Base-by-base conservation (phyloP, 2,329 filamentous ascomycete genomes). In the Dothideomycetes sp. region DNA sequence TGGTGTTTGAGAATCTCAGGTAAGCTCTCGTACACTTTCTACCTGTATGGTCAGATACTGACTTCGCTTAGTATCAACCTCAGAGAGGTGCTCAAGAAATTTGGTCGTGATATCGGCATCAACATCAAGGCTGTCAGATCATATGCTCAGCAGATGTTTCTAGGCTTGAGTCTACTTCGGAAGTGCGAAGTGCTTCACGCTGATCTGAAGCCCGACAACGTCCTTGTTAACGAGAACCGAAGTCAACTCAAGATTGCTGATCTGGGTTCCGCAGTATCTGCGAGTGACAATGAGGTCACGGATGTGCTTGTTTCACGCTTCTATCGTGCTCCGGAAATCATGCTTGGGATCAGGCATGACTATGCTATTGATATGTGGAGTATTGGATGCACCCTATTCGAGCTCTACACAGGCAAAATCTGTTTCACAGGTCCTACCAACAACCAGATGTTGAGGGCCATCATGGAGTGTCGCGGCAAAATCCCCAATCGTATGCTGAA, bases 321-420 rank as follows among this genome's bases (percentile, higher is more conserved):
- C 64, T 98, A 98, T 60, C 82, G 91, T 45, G 91, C 91, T 3
- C 91, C 93, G 2, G 91, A 98, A 64, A 86, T 98, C 56, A 94
- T 98, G 45, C 73, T 98, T 3, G 91, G 91, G n/a, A 88, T 95
- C 68, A 82, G 84, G 8, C 94, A 94, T 59, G 87, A 94, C 57
- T 93, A 89, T 57, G 81, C 83, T 5, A 85, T 96, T 48, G 91
- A 98, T 60, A 84, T 94, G 70, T 98, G 91, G 91, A 93, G 89
- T 5, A 86, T 96, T 49, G 93, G 91, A 29, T 98, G 91, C 63
- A 98, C 91, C 0, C 70, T 96, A 19, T 98, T 94, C 60, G 91
- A 98, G 63, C 70, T 98, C 31, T 96, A 94, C 66, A 96, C 91
- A 0, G 91, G 91, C 54, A 94, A 95, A 60, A 96, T 98, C 42